These are phyloP conservation scores for Trichocladium uniseriatum DNA, from an alignment of 495 filamentous ascomycete genomes.

Conservation along the genomic window DNA sequence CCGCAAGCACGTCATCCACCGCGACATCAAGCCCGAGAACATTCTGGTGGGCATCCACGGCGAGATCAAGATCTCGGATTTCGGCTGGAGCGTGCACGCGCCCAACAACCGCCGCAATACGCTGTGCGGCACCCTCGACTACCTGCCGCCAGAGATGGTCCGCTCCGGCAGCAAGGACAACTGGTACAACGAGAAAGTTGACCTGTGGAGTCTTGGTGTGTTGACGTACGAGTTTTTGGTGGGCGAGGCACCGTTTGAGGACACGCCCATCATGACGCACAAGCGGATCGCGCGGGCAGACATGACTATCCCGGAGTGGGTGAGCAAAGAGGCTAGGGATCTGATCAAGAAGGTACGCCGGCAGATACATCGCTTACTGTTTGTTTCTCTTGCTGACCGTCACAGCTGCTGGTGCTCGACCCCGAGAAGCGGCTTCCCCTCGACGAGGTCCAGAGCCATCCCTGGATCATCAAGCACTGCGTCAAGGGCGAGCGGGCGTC, in stretches of 20 bases:
- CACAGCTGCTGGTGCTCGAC: constrained; percentile 79
- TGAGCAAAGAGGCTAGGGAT: constrained; percentile 84
- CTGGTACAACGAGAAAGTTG: constrained; percentile 89
- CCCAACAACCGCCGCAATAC: constrained; percentile 90
- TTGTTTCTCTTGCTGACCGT: background rate
- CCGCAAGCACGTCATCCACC: constrained; percentile 96
- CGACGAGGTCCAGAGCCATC: constrained; percentile 81
- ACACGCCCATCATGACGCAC: constrained; percentile 91
- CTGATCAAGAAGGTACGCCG: constrained; percentile 71
- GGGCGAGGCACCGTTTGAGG: constrained; percentile 93
- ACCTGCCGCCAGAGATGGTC: constrained; percentile 97
- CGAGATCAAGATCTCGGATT: constrained; percentile 97
- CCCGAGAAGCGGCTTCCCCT: constrained; percentile 88
- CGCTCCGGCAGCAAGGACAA: constrained; percentile 68
- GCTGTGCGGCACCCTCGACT: constrained; percentile 96
- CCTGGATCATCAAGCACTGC: constrained; percentile 97
- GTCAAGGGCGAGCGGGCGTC: constrained; percentile 59
- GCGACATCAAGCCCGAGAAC: constrained; percentile 98
- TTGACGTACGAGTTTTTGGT: constrained; percentile 95
- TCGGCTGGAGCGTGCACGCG: constrained; percentile 97
- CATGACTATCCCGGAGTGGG: constrained; percentile 84
- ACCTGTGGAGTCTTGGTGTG: constrained; percentile 91
- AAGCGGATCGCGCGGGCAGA: constrained; percentile 80
- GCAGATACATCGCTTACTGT: background rate
- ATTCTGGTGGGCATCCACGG: constrained; percentile 95